These are phyloP conservation scores for Thalassiosira mediterranea DNA, from an alignment of 352 stramenopile genomes.

Conservation along the genomic window DNA sequence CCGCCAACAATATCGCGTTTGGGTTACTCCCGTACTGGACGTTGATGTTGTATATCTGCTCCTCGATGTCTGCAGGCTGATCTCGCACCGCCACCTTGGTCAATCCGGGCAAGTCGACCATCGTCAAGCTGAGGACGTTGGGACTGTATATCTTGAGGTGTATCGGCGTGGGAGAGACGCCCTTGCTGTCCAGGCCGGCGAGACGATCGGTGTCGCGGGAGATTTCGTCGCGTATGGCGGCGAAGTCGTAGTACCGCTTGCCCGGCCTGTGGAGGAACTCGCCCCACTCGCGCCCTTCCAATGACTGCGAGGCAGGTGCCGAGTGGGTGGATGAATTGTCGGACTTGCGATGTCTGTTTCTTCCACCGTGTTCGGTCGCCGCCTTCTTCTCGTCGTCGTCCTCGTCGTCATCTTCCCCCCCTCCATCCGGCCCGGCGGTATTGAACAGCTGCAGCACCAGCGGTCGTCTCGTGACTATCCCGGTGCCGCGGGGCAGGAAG, in stretches of 20 bases:
- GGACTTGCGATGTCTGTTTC: no score
- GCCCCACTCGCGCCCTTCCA: slow-evolving; percentile 90
- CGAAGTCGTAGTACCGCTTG: slow-evolving; percentile 95
- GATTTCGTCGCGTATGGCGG: slow-evolving; percentile 97
- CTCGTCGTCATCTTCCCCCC: slow-evolving; percentile 24
- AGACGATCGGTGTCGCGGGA: slow-evolving; percentile 95
- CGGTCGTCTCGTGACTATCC: slow-evolving; percentile 98
- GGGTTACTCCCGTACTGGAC: slow-evolving; percentile 98
- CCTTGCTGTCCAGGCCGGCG: slow-evolving; percentile 90
- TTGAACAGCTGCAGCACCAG: slow-evolving; percentile 99
- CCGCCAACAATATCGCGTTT: slow-evolving; percentile 98
- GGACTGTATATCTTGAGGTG: slow-evolving; percentile 99
- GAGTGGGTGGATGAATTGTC: background rate
- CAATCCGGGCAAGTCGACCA: slow-evolving; percentile 99
- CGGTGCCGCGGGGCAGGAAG: slow-evolving; percentile 95
- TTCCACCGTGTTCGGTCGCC: background rate
- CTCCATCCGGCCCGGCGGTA: slow-evolving; percentile 55
- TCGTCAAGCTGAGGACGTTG: slow-evolving; percentile 97
- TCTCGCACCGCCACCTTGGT: slow-evolving; percentile 95
- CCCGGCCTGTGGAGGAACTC: slow-evolving; percentile 98
- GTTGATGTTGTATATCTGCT: slow-evolving; percentile 99
- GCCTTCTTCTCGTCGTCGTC: slow-evolving; percentile 22
- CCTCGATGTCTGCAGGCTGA: slow-evolving; percentile 99
- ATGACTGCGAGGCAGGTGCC: background rate
- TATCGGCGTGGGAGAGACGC: slow-evolving; percentile 97